Evolutionary conservation across 768 basidiomycete species (phyloP).

Genomic region (Rhodotorula toruloides): DNA sequence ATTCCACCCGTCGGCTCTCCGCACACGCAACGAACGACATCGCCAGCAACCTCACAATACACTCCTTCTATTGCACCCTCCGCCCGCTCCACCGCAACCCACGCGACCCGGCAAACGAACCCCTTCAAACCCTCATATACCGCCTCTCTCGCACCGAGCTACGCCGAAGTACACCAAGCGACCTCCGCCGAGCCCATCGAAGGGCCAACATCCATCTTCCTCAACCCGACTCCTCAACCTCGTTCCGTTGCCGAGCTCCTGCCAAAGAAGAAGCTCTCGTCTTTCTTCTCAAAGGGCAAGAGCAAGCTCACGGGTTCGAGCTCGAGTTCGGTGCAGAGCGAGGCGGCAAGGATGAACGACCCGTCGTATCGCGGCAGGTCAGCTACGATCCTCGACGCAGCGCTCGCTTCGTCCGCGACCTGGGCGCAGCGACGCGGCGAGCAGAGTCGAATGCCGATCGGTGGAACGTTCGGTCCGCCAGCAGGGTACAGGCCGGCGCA

Average conservation of each 20-base stretch:
- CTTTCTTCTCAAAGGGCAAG: slow-evolving; percentile 1
- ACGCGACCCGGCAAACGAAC: background rate
- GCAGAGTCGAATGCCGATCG: slow-evolving; percentile 5
- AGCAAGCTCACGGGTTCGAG: background rate
- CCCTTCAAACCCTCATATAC: background rate
- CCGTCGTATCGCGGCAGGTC: slow-evolving; percentile 18
- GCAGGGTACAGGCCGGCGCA: background rate
- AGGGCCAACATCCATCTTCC: slow-evolving; percentile 1
- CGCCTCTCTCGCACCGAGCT: slow-evolving; percentile 9
- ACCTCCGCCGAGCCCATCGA: background rate
- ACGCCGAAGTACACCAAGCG: background rate
- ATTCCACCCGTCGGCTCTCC: background rate
- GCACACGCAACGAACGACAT: too few species aligned
- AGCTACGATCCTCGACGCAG: slow-evolving; percentile 25
- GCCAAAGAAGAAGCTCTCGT: slow-evolving; percentile 15
- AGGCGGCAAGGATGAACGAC: too few species aligned
- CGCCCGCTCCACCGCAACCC: background rate
- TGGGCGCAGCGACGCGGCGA: slow-evolving; percentile 30
- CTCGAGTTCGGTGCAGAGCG: too few species aligned
- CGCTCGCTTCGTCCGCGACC: slow-evolving; percentile 14
- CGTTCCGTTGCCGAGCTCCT: slow-evolving; percentile 1
- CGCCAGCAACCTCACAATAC: background rate
- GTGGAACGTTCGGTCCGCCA: background rate
- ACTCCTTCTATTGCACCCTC: slow-evolving; percentile 18
- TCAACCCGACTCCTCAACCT: background rate